Evolutionary conservation across 306 rosid genomes (phyloP).

Genomic region (Medicago lupulina): DNA sequence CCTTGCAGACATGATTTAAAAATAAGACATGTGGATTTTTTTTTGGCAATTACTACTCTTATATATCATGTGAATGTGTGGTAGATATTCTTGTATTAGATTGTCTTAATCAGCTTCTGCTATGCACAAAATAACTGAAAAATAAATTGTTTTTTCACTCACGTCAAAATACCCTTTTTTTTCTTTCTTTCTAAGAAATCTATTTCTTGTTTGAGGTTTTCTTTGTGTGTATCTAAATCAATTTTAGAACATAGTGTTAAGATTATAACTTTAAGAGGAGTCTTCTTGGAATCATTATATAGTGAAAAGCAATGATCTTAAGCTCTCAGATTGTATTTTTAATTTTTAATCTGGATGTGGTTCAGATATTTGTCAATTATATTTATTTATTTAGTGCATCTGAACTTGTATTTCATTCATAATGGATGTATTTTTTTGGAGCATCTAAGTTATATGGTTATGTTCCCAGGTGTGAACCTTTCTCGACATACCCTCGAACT

Average conservation of each 20-base stretch:
- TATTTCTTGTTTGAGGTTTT: too few relatives aligned
- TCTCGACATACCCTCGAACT: slow-evolving; percentile 94
- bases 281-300: not conserved
- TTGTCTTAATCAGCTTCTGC: not conserved
- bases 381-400: not conserved
- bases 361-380: not conserved
- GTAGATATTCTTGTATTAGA: too few relatives aligned
- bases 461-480: slow-evolving; percentile 89
- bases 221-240: too few relatives aligned
- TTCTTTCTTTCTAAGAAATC: too few relatives aligned
- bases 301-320: not conserved
- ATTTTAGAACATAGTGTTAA: too few relatives aligned
- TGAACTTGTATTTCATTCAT: slow-evolving; percentile 14
- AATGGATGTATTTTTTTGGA: slow-evolving; percentile 34
- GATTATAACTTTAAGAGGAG: not conserved
- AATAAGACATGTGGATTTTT: slow-evolving; percentile 13
- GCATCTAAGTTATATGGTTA: slow-evolving; percentile 47
- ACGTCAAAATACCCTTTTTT: not conserved
- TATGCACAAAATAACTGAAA: not conserved
- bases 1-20: not conserved
- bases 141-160: not conserved
- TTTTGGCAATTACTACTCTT: too few relatives aligned
- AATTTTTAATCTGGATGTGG: not conserved
- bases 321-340: not conserved
- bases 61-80: too few relatives aligned